These are phyloP conservation scores for Fusarium sp. DNA, from an alignment of 2,329 filamentous ascomycete species.

Conservation along the genomic window DNA sequence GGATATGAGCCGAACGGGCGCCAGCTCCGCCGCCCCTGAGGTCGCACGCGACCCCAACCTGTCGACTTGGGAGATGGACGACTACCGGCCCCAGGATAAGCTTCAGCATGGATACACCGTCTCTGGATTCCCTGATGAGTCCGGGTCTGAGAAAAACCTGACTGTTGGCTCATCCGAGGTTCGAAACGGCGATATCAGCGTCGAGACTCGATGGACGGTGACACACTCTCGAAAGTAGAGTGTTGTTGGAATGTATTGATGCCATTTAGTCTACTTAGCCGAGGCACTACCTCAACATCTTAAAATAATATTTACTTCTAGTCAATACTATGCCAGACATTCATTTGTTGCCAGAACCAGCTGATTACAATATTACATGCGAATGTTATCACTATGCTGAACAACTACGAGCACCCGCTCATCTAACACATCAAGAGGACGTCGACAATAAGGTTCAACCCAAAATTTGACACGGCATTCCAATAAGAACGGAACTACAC, in stretches of 20 bases:
- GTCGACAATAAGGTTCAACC: too few relatives aligned
- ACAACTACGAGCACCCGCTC: too few relatives aligned
- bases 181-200: constrained; percentile 34
- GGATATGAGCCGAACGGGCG: constrained; percentile 37
- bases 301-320: constrained; percentile 8
- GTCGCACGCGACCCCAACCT: constrained; percentile 19
- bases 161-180: constrained; percentile 27
- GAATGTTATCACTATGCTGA: neutral
- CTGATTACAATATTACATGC: too few relatives aligned
- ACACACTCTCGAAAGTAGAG: constrained; percentile 28
- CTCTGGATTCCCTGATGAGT: constrained; percentile 33
- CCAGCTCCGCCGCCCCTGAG: constrained; percentile 20
- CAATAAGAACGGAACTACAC: too few relatives aligned
- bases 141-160: constrained; percentile 45
- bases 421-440: neutral
- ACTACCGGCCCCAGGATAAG: constrained; percentile 35
- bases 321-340: neutral
- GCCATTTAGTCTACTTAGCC: constrained; percentile 7
- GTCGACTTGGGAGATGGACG: constrained; percentile 45
- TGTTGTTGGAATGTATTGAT: neutral
- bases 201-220: constrained; percentile 45
- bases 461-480: too few relatives aligned
- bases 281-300: neutral
- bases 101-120: constrained; percentile 28
- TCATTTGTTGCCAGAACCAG: neutral